phyloP scores from a whole-genome alignment of 2,329 filamentous ascomycete species.

The Aspergillus transmontanensis region DNA sequence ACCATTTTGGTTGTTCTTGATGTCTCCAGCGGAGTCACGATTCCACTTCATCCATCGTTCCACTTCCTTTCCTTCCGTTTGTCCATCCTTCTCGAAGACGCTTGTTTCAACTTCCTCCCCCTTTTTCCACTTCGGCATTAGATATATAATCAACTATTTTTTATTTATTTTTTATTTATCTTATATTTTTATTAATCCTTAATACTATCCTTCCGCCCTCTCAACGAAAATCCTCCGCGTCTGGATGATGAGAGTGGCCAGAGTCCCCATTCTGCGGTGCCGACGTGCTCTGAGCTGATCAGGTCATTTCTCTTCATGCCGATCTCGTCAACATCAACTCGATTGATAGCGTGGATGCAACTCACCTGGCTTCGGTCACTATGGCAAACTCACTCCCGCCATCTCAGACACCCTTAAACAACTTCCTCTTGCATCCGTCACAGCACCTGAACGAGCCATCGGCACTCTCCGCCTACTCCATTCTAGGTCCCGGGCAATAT shows the following conservation, averaged over 20 bases:
- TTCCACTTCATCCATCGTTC: slow-evolving; percentile 5
- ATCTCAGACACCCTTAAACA: slow-evolving; percentile 33
- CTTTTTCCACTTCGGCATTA: background rate
- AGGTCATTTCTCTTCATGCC: slow-evolving; percentile 17
- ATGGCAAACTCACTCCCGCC: slow-evolving; percentile 37
- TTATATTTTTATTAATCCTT: background rate
- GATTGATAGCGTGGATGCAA: slow-evolving; percentile 22
- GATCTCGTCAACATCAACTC: slow-evolving; percentile 8
- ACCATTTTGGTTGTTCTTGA: slow-evolving; percentile 1
- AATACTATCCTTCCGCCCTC: background rate
- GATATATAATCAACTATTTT: background rate
- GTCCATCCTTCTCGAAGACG: background rate
- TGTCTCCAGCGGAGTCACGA: slow-evolving; percentile 1
- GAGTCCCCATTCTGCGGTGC: slow-evolving; percentile 13
- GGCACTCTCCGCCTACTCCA: slow-evolving; percentile 34
- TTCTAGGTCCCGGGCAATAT: slow-evolving; percentile 40
- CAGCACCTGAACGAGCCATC: slow-evolving; percentile 27
- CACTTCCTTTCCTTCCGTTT: slow-evolving; percentile 6
- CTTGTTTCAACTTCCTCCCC: background rate
- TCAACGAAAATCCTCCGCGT: background rate
- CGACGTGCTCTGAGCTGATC: slow-evolving; percentile 14
- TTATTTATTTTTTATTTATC: background rate
- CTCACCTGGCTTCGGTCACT: slow-evolving; percentile 15
- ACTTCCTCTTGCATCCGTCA: slow-evolving; percentile 28
- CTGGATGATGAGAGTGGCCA: slow-evolving; percentile 16